Percentiles rank a stretch among this genome's conserved stretches.
Evolutionary conservation across 179 eudicot species (phyloP).

Genomic region (Silene noctiflora): DNA sequence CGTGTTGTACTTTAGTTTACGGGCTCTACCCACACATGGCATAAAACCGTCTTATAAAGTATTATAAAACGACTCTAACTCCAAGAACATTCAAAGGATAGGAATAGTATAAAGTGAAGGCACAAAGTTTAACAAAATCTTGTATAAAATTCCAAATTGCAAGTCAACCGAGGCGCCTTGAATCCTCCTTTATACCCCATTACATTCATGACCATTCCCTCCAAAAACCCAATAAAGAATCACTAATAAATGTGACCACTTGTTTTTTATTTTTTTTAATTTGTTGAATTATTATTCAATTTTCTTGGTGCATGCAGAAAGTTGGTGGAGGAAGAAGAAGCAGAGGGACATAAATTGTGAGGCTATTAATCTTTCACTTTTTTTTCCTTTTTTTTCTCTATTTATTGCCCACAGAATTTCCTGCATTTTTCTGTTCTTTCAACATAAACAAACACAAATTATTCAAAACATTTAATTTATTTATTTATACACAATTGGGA

Average conservation of each 20-base stretch:
- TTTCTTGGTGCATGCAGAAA: background rate
- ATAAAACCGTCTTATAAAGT: too few species aligned
- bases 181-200: background rate
- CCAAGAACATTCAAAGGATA: background rate
- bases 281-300: slow-evolving; percentile 8
- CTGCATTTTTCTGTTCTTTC: background rate
- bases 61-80: too few species aligned
- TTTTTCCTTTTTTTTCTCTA: background rate
- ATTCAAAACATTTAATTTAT: background rate
- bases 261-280: background rate
- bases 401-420: background rate
- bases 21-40: too few species aligned
- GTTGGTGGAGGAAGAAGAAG: slow-evolving; percentile 9
- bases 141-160: background rate
- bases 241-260: background rate
- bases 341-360: background rate
- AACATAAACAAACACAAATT: background rate
- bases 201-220: background rate
- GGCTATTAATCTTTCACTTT: slow-evolving; percentile 9
- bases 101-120: background rate
- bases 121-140: slow-evolving; percentile 10
- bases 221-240: background rate
- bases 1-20: too few species aligned
- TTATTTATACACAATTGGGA: background rate
- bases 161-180: slow-evolving; percentile 13